Conservation (phyloP, 495 filamentous ascomycete genomes). For the Parathielavia hyrcaniae region DNA sequence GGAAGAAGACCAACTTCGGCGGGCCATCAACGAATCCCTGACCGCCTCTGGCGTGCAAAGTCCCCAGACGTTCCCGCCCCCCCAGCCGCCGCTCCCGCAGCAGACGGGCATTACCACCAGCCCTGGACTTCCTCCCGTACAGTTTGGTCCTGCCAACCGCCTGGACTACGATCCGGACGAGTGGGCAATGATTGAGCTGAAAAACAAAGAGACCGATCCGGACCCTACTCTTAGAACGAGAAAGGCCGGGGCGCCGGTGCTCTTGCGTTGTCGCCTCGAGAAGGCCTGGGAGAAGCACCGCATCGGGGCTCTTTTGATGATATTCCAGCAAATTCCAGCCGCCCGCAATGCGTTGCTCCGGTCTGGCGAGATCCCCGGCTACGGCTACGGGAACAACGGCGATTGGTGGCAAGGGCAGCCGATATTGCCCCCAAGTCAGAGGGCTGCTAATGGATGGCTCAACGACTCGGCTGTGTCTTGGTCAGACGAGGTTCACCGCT, state of each 20-base stretch:
- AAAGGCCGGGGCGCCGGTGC: conserved; percentile 54
- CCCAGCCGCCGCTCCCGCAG: conserved; percentile 35
- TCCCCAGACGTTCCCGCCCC: conserved; percentile 35
- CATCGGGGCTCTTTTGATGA: conserved; percentile 65
- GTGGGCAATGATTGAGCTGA: conserved; percentile 66
- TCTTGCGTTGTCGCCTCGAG: conserved; percentile 56
- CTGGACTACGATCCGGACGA: conserved; percentile 61
- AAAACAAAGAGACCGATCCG: conserved; percentile 22
- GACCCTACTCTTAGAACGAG: conserved; percentile 52
- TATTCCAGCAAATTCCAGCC: conserved; percentile 78
- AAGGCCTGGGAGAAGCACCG: conserved; percentile 39
- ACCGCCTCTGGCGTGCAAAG: conserved; percentile 13
- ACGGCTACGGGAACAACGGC: conserved; percentile 59
- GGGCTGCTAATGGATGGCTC: conserved; percentile 43
- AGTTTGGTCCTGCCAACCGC: conserved; percentile 69
- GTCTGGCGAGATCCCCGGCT: conserved; percentile 39
- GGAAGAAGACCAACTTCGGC: conserved; percentile 36
- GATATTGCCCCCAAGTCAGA: conserved; percentile 55
- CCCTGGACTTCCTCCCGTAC: conserved; percentile 26
- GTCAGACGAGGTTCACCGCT: conserved; percentile 58
- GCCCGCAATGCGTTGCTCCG: conserved; percentile 68
- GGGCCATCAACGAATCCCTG: conserved; percentile 30
- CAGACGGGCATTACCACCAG: conserved; percentile 40
- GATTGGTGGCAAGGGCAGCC: conserved; percentile 82
- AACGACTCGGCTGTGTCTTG: conserved; percentile 33